phyloP scores from a whole-genome alignment of 2,329 filamentous ascomycete genomes.

The Alternaria brassicae region DNA sequence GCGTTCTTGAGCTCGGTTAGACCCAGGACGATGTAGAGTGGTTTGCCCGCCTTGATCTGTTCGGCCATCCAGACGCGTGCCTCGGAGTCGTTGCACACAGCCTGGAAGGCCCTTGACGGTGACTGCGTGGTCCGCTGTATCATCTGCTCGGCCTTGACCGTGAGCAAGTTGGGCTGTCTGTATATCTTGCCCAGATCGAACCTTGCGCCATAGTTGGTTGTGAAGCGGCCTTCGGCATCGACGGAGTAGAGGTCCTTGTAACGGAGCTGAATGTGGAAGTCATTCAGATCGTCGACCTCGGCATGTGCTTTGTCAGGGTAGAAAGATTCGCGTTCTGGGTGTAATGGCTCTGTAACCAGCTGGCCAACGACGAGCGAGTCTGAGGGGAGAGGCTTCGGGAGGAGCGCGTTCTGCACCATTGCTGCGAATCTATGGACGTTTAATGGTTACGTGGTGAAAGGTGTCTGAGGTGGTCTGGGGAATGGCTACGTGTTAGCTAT shows the following conservation, averaged over 20 bases:
- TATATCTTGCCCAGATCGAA: slow-evolving; percentile 49
- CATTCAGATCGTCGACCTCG: slow-evolving; percentile 48
- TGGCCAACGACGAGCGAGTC: slow-evolving; percentile 46
- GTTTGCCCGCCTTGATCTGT: slow-evolving; percentile 36
- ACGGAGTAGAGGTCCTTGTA: slow-evolving; percentile 50
- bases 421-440: slow-evolving; percentile 3
- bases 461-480: not conserved
- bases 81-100: slow-evolving; percentile 45
- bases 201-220: slow-evolving; percentile 49
- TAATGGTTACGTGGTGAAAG: not conserved
- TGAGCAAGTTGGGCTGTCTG: slow-evolving; percentile 48
- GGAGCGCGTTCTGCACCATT: slow-evolving; percentile 48
- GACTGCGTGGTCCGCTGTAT: slow-evolving; percentile 45
- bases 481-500: slow-evolving; percentile 1
- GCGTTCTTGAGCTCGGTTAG: slow-evolving; percentile 51
- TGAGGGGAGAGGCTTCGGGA: slow-evolving; percentile 47
- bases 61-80: slow-evolving; percentile 43
- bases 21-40: slow-evolving; percentile 46
- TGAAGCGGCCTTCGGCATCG: slow-evolving; percentile 48
- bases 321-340: slow-evolving; percentile 48
- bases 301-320: slow-evolving; percentile 44
- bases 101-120: slow-evolving; percentile 38
- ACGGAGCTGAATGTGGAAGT: slow-evolving; percentile 50
- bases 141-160: slow-evolving; percentile 49
- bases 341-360: slow-evolving; percentile 47